Evolutionary conservation across 768 basidiomycete genomes (phyloP), one percentile per base, ranked within the genome.

Genomic region (Boletus subparvulus): DNA sequence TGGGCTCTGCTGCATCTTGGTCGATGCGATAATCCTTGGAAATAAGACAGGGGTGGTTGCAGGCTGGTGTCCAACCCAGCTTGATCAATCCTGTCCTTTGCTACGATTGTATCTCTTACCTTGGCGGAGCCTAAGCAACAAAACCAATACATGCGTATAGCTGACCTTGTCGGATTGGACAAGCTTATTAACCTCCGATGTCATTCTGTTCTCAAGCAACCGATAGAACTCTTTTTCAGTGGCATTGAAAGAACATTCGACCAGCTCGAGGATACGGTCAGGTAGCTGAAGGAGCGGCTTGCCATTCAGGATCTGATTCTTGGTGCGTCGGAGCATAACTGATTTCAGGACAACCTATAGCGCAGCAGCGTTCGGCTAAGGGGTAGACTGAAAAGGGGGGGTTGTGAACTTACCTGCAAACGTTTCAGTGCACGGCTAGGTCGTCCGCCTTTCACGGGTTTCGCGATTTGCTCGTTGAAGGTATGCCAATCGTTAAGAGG

Each of bases 301-400:
- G 6, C 96, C 96, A 54, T 94, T 87, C 17, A 89, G 60, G 0
- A 74, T 63, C 49, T 86, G 83, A 37, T 80, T 80, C 73, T 98
- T 99, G 4, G 80, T 86, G 5, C 97, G 85, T 6, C 96, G 82
- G 32, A 98, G 82, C 94, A 98, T 96, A 59, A 95, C 78, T 13
- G 88, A 82, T 61, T 87, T 85, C 14, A 98, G 76, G 4, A 98
- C 85, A 37, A 90, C 83, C 84, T 92, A 42, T 12, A 13, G 4
- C n/a, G 7, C n/a, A 36, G 7, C 3, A 2, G 10, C 9, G 5
- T 35, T 45, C 7, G 4, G 24, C 43, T 6, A 55, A 26, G 26
- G n/a, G 35, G 35, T 36, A 19, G 10, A 4, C 32, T 10, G 17
- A 28, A 32, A 47, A 33, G 14, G 17, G 14, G 17, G 12, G 32